These are phyloP conservation scores for Tardiomyces blankii DNA, from an alignment of 1,139 yeast species.

Conservation along the genomic window DNA sequence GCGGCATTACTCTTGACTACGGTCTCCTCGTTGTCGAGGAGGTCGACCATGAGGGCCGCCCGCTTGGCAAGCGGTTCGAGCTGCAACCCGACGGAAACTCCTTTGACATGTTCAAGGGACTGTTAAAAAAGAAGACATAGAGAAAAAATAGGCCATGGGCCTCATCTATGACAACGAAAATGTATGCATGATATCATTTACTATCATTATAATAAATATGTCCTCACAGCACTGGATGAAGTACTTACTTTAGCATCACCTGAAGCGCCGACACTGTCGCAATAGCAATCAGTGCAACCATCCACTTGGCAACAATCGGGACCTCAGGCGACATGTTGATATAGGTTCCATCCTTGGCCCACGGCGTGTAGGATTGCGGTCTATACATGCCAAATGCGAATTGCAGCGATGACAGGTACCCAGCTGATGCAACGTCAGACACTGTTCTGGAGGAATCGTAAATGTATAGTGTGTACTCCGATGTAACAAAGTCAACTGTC, in stretches of 20 bases:
- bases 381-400: slow-evolving; percentile 27
- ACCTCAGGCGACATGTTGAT: neutral
- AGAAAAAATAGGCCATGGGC: too few species aligned
- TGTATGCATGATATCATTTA: neutral
- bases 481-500: slow-evolving; percentile 21
- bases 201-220: neutral
- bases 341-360: neutral
- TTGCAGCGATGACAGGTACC: slow-evolving; percentile 22
- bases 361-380: slow-evolving; percentile 26
- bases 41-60: slow-evolving; percentile 31
- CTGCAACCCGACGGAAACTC: slow-evolving; percentile 97
- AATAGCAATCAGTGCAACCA: neutral
- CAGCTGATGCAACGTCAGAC: slow-evolving; percentile 23
- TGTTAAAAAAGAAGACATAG: slow-evolving; percentile 48
- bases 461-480: slow-evolving; percentile 27
- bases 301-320: neutral
- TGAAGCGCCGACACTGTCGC: neutral
- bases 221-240: too few species aligned
- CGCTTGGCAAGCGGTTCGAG: slow-evolving; percentile 46
- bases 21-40: slow-evolving; percentile 78
- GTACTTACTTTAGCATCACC: neutral
- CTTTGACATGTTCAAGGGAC: slow-evolving; percentile 87
- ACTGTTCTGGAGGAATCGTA: slow-evolving; percentile 22
- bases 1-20: slow-evolving; percentile 74
- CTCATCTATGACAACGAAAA: neutral